Evolutionary conservation across 768 basidiomycete genomes (phyloP).

Genomic region (Myochromella boudieri): DNA sequence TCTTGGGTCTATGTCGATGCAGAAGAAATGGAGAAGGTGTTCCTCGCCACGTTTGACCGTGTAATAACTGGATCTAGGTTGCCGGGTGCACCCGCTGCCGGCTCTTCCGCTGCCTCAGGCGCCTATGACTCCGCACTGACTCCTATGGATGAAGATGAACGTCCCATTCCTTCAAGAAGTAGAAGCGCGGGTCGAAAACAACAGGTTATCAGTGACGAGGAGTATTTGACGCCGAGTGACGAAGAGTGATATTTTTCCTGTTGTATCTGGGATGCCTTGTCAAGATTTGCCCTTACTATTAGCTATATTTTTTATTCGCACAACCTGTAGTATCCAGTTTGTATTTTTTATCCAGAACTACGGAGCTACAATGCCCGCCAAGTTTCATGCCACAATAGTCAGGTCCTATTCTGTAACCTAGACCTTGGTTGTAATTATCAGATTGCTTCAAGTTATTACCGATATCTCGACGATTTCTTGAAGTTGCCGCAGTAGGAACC

Average conservation of each 20-base stretch:
- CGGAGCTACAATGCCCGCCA: too few relatives aligned
- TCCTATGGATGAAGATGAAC: slow-evolving; percentile 81
- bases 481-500: slow-evolving; percentile 5
- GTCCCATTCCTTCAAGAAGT: slow-evolving; percentile 50
- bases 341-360: slow-evolving; percentile 6
- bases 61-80: slow-evolving; percentile 66
- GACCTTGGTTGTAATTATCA: background rate
- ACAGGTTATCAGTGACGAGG: slow-evolving; percentile 75
- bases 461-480: slow-evolving; percentile 17
- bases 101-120: slow-evolving; percentile 43
- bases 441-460: slow-evolving; percentile 5
- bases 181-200: slow-evolving; percentile 63
- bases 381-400: too few relatives aligned
- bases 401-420: too few relatives aligned
- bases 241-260: slow-evolving; percentile 46
- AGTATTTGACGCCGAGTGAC: slow-evolving; percentile 74
- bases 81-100: slow-evolving; percentile 60
- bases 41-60: slow-evolving; percentile 68
- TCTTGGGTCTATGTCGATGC: slow-evolving; percentile 96
- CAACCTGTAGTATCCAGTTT: slow-evolving; percentile 5
- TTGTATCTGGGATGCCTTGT: slow-evolving; percentile 2
- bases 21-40: slow-evolving; percentile 90
- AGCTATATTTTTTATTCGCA: background rate
- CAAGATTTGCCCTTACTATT: slow-evolving; percentile 3
- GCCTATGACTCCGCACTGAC: slow-evolving; percentile 70